These are phyloP conservation scores for Solanum gracilifrons DNA, from an alignment of 257 asterid genomes.

Conservation along the genomic window DNA sequence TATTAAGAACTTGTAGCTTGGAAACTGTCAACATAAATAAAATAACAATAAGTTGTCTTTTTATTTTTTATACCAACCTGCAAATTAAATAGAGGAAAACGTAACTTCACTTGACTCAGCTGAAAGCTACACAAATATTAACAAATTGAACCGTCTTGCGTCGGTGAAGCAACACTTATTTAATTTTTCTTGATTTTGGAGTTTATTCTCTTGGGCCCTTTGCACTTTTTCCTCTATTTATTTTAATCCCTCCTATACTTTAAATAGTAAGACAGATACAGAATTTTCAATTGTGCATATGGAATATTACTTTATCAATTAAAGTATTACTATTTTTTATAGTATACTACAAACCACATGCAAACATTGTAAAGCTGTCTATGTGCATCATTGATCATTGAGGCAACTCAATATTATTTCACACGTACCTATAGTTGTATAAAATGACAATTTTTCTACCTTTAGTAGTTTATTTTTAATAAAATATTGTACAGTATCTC, in stretches of 20 bases:
- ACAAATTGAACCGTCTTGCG: not conserved
- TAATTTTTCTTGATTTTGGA: not conserved
- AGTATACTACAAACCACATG: not conserved
- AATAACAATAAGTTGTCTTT: not conserved
- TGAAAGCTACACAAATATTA: not conserved
- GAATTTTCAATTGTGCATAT: not conserved
- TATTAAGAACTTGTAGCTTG: not conserved
- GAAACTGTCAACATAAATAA: not conserved
- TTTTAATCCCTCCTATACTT: not conserved
- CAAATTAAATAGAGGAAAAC: not conserved
- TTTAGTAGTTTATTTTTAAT: not conserved
- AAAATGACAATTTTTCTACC: not conserved
- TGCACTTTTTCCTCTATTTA: not conserved
- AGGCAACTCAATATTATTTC: not conserved
- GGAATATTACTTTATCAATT: not conserved
- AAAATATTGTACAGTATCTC: not conserved
- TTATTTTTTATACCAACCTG: not conserved
- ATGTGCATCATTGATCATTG: not conserved
- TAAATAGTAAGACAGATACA: not conserved
- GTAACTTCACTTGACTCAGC: not conserved
- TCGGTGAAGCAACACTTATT: not conserved
- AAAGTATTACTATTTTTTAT: not conserved
- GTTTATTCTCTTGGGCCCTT: not conserved
- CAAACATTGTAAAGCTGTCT: not conserved
- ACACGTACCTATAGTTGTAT: not conserved